Evolutionary conservation across 331 rosid genomes (phyloP).

Genomic region (Pyracantha coccinea): DNA sequence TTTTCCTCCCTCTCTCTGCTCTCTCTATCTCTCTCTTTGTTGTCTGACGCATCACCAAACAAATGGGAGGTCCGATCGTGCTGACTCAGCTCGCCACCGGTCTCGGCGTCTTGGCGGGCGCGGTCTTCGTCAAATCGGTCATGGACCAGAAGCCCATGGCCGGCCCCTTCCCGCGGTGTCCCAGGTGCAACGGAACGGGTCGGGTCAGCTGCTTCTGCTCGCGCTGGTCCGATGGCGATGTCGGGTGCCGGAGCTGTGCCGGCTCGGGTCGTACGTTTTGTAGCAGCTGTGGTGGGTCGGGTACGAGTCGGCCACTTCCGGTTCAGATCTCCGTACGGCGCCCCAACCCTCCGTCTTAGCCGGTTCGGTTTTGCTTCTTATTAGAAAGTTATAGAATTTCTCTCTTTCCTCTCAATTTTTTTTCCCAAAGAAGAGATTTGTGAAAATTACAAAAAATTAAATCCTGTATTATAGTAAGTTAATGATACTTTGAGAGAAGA

Average conservation of each 20-base stretch:
- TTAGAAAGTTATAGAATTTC: neutral
- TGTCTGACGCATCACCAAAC: neutral
- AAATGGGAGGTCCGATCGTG: conserved; percentile 60
- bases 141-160: conserved; percentile 92
- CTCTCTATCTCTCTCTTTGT: neutral
- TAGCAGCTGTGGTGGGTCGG: conserved; percentile 79
- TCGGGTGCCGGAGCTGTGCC: conserved; percentile 72
- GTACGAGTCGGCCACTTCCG: conserved; percentile 87
- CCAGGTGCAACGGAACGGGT: conserved; percentile 82
- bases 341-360: conserved; percentile 32
- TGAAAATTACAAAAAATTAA: neutral
- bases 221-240: conserved; percentile 86
- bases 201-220: conserved; percentile 71
- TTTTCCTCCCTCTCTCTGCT: neutral
- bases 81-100: conserved; percentile 78
- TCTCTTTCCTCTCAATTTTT: neutral
- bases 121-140: conserved; percentile 63
- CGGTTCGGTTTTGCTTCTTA: neutral
- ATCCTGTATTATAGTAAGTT: conserved; percentile 30
- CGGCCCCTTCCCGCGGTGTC: conserved; percentile 69
- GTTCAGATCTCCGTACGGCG: conserved; percentile 48
- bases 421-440: neutral
- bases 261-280: conserved; percentile 82
- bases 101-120: conserved; percentile 78
- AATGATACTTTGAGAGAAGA: conserved; percentile 27